A percentile compares a stretch with the other conserved stretches of the same genome.
phyloP scores from a whole-genome alignment of 208 protist species.

The Leishmania aethiopica region DNA sequence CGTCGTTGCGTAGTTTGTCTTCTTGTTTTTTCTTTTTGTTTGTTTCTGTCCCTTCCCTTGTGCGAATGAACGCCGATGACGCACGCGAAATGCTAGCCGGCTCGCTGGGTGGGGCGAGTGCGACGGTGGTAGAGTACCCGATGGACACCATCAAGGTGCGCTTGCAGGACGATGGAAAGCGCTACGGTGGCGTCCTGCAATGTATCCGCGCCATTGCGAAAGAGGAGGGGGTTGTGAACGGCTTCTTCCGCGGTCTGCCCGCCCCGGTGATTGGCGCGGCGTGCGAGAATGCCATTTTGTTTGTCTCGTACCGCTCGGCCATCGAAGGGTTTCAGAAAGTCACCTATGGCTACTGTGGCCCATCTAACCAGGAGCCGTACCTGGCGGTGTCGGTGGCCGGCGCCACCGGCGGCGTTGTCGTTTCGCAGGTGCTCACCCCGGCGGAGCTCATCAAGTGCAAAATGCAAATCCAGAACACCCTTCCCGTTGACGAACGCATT shows the following conservation, averaged over 20 bases:
- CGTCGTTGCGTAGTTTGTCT: not conserved
- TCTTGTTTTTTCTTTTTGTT: not conserved
- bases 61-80: conserved; percentile 60
- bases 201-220: conserved; percentile 76
- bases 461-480: conserved; percentile 93
- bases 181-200: conserved; percentile 56
- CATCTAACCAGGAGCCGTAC: conserved; percentile 75
- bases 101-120: conserved; percentile 73
- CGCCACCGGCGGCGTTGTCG: conserved; percentile 71
- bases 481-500: conserved; percentile 63
- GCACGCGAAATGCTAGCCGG: conserved; percentile 73
- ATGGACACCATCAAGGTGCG: conserved; percentile 94
- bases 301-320: conserved; percentile 68
- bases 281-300: conserved; percentile 84
- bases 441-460: conserved; percentile 92
- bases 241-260: conserved; percentile 90
- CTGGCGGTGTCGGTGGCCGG: conserved; percentile 58
- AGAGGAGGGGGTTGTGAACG: conserved; percentile 83
- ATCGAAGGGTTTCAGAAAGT: conserved; percentile 60
- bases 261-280: conserved; percentile 85
- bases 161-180: conserved; percentile 82
- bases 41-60: too few species aligned
- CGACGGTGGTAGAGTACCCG: conserved; percentile 89
- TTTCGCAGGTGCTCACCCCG: conserved; percentile 87
- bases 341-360: conserved; percentile 43